A percentile compares a stretch with the other conserved stretches of the same genome.
Evolutionary conservation across 768 basidiomycete genomes (phyloP).

Genomic region (Russula abietina): DNA sequence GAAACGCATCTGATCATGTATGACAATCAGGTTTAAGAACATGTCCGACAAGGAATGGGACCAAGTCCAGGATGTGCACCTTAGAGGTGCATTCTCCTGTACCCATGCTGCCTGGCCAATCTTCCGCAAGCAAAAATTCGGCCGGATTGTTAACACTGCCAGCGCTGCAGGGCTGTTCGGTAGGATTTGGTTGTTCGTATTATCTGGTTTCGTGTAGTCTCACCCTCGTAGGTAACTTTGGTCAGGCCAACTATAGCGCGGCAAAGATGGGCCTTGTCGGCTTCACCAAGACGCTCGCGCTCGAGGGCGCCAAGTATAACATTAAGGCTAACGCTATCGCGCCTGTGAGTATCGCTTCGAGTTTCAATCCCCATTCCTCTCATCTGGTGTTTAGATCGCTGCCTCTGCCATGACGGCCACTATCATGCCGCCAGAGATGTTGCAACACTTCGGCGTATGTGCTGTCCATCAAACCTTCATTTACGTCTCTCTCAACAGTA

Average conservation of each 20-base stretch:
- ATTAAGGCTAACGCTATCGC: conserved; percentile 86
- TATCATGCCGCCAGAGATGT: conserved; percentile 89
- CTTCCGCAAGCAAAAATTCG: conserved; percentile 93
- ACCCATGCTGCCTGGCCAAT: conserved; percentile 95
- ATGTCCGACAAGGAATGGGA: conserved; percentile 96
- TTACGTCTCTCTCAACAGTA: background rate
- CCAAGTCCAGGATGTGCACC: conserved; percentile 78
- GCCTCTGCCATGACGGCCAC: conserved; percentile 96
- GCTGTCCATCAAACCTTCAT: background rate
- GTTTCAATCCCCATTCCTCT: background rate
- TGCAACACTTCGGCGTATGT: conserved; percentile 72
- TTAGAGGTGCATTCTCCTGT: conserved; percentile 90
- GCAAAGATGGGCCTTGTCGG: conserved; percentile 95
- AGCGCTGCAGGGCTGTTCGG: conserved; percentile 93
- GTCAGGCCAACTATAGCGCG: conserved; percentile 96
- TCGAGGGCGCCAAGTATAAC: conserved; percentile 87
- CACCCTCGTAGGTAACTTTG: conserved; percentile 68
- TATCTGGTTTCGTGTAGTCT: background rate
- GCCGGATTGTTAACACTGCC: conserved; percentile 89
- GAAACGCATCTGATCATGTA: background rate
- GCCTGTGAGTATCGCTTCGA: conserved; percentile 50
- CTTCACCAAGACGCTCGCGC: conserved; percentile 89
- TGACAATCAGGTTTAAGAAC: conserved; percentile 73
- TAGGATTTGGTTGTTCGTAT: conserved; percentile 26
- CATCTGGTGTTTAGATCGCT: conserved; percentile 55